Evolutionary conservation across 352 stramenopile species (phyloP).

Genomic region (Globisporangium sylvaticum): DNA sequence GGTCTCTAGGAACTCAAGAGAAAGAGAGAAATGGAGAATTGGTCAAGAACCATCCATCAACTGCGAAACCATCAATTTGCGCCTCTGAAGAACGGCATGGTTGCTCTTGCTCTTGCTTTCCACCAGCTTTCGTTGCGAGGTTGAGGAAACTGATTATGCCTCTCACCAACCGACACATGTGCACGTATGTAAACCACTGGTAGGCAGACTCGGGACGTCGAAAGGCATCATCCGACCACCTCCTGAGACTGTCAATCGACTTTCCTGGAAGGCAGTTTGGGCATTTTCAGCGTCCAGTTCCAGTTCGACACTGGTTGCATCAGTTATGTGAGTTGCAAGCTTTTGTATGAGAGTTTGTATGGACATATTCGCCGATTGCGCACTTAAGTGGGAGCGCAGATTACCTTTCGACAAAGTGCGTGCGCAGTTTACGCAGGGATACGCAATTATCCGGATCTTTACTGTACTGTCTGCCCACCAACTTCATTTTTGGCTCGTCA

Average conservation of each 20-base stretch:
- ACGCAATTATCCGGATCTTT: background rate
- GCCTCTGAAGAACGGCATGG: no score
- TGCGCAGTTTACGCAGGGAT: background rate
- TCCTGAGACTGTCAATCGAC: no score
- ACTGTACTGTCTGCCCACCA: background rate
- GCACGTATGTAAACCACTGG: no score
- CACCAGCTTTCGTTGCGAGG: background rate
- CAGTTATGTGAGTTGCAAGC: background rate
- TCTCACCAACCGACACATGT: background rate
- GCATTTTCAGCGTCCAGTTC: no score
- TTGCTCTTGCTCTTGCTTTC: no score
- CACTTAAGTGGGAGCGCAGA: background rate
- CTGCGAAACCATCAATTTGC: no score
- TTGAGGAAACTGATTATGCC: background rate
- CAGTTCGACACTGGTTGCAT: no score
- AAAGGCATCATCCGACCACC: background rate
- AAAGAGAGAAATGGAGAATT: no score
- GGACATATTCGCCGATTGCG: background rate
- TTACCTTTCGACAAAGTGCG: background rate
- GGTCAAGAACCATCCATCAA: no score
- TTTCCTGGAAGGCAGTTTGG: background rate
- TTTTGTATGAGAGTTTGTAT: background rate
- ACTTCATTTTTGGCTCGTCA: background rate
- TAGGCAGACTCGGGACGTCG: no score
- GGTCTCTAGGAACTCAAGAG: no score